Conservation (phyloP, 2,329 filamentous ascomycete genomes). For the Cytospora leucostoma region DNA sequence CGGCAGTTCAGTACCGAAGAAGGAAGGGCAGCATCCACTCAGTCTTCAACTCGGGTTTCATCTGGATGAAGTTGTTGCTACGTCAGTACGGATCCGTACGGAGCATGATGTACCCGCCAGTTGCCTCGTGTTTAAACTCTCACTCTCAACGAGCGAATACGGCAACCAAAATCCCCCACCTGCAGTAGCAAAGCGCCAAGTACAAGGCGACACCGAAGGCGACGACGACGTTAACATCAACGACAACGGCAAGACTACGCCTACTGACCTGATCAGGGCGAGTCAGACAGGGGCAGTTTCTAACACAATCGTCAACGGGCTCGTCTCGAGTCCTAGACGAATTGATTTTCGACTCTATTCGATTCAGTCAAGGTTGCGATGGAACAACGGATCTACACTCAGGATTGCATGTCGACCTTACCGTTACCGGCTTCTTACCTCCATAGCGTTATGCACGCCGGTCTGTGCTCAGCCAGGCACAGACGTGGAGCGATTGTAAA, state of each 20-base stretch:
- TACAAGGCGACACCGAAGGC: slow-evolving; percentile 17
- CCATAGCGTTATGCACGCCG: slow-evolving; percentile 25
- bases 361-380: slow-evolving; percentile 13
- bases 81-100: background rate
- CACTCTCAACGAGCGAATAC: background rate
- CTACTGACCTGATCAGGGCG: background rate
- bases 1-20: slow-evolving; percentile 1
- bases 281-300: background rate
- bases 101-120: background rate
- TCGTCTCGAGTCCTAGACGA: background rate
- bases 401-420: slow-evolving; percentile 11
- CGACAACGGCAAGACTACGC: background rate
- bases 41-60: background rate
- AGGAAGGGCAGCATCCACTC: slow-evolving; percentile 4
- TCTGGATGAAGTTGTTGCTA: background rate
- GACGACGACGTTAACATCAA: slow-evolving; percentile 6
- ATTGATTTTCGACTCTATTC: background rate
- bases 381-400: slow-evolving; percentile 2
- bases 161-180: background rate
- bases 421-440: slow-evolving; percentile 15
- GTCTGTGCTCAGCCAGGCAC: slow-evolving; percentile 21
- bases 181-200: slow-evolving; percentile 11
- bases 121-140: background rate
- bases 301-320: background rate
- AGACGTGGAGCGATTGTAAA: slow-evolving; percentile 1